These are phyloP conservation scores for Monosporascus sp. DNA, from an alignment of 2,329 filamentous ascomycete genomes.

Conservation along the genomic window DNA sequence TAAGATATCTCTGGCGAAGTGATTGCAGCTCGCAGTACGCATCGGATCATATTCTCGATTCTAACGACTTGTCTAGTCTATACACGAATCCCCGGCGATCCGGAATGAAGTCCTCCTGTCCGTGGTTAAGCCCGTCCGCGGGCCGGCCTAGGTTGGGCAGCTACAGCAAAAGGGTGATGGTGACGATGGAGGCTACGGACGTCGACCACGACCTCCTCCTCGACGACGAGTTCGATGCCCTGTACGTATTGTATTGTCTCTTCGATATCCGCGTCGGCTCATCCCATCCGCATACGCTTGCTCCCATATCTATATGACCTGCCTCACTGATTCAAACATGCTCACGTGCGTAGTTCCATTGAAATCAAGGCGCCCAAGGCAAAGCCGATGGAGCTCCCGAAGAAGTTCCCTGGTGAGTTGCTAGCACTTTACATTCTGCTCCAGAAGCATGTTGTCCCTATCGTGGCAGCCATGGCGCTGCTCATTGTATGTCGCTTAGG, in stretches of 20 bases:
- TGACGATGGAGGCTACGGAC: conserved; percentile 22
- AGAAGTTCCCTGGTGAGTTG: conserved; percentile 33
- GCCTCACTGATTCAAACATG: neutral
- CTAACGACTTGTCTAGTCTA: too few species aligned
- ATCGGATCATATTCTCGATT: too few species aligned
- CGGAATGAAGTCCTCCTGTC: too few species aligned
- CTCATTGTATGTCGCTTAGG: too few species aligned
- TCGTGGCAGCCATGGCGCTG: too few species aligned
- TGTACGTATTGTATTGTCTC: conserved; percentile 34
- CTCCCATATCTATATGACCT: neutral
- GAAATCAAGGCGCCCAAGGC: conserved; percentile 30
- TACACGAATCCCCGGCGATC: too few species aligned
- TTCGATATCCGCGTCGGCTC: neutral
- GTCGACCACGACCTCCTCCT: conserved; percentile 38
- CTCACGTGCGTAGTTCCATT: conserved; percentile 27
- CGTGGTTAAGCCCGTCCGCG: too few species aligned
- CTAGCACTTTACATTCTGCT: neutral
- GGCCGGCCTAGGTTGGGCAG: too few species aligned
- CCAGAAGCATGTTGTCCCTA: too few species aligned
- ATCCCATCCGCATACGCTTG: too few species aligned
- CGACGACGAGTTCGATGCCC: conserved; percentile 50
- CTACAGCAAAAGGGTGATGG: neutral
- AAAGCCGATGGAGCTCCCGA: conserved; percentile 13
- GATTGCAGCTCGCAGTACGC: too few species aligned
- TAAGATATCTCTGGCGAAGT: too few species aligned